These are phyloP conservation scores for Ceratorhiza oryzae-sativae DNA, from an alignment of 1,284 basidiomycete genomes.

Conservation along the genomic window DNA sequence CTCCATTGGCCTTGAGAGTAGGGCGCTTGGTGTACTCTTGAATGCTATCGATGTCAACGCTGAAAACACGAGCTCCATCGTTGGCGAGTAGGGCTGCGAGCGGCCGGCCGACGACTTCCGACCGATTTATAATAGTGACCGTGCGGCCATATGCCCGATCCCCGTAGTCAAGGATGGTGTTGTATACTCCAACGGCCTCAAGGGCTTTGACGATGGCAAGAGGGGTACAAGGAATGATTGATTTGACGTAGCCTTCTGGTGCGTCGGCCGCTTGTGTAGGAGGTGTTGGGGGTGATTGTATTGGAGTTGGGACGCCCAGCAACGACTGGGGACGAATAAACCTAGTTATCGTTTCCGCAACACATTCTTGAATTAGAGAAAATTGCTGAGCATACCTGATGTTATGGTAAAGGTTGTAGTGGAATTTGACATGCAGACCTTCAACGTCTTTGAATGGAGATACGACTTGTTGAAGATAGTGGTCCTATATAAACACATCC, in stretches of 20 bases:
- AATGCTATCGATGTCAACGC: slow-evolving; percentile 91
- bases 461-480: slow-evolving; percentile 96
- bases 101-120: slow-evolving; percentile 95
- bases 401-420: slow-evolving; percentile 98
- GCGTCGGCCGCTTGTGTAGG: slow-evolving; percentile 41
- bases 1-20: slow-evolving; percentile 47
- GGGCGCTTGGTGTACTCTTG: slow-evolving; percentile 96
- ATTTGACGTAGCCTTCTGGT: slow-evolving; percentile 85
- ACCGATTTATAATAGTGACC: slow-evolving; percentile 93
- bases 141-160: slow-evolving; percentile 94
- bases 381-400: slow-evolving; percentile 20
- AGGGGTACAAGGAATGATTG: slow-evolving; percentile 96
- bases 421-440: slow-evolving; percentile 94
- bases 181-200: slow-evolving; percentile 92
- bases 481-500: slow-evolving; percentile 66
- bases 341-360: slow-evolving; percentile 65
- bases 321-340: slow-evolving; percentile 73
- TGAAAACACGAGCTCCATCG: slow-evolving; percentile 94
- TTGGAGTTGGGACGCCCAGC: slow-evolving; percentile 52
- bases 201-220: slow-evolving; percentile 95
- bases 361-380: neutral
- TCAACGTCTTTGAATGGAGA: slow-evolving; percentile 98
- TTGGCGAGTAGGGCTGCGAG: slow-evolving; percentile 93
- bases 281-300: slow-evolving; percentile 34
- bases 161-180: slow-evolving; percentile 88